These are phyloP conservation scores for Cyberlindnera saturnus DNA, from an alignment of 805 yeast genomes.

Conservation along the genomic window DNA sequence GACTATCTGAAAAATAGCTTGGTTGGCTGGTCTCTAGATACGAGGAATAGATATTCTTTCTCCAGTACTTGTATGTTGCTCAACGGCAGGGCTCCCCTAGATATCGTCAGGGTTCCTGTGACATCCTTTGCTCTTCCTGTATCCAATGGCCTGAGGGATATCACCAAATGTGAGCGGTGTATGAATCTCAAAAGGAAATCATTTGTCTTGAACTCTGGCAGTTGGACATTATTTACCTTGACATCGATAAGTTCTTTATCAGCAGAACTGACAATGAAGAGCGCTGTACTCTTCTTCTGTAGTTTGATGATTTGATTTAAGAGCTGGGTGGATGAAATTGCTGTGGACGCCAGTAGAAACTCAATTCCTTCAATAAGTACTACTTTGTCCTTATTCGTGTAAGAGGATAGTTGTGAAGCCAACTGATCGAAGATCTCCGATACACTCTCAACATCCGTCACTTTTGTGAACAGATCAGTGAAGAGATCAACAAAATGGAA, in stretches of 20 bases:
- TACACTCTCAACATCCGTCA: constrained; percentile 23
- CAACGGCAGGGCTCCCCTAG: constrained; percentile 39
- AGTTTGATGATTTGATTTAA: constrained; percentile 29
- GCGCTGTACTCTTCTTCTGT: constrained; percentile 26
- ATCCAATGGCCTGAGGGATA: constrained; percentile 59
- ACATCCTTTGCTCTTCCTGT: constrained; percentile 83
- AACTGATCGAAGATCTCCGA: constrained; percentile 11
- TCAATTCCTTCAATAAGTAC: constrained; percentile 45
- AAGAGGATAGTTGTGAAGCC: constrained; percentile 3
- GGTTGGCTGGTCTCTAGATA: constrained; percentile 45
- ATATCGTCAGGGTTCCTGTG: constrained; percentile 62
- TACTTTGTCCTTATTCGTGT: constrained; percentile 12
- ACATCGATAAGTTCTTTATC: constrained; percentile 34
- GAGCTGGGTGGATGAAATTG: constrained; percentile 30
- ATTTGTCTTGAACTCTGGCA: constrained; percentile 35
- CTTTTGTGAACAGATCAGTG: constrained; percentile 35
- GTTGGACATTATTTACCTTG: constrained; percentile 17
- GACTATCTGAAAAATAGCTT: constrained; percentile 34
- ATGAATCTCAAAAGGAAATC: constrained; percentile 42
- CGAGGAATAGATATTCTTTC: constrained; percentile 56
- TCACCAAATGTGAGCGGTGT: constrained; percentile 44
- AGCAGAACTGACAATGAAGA: constrained; percentile 35
- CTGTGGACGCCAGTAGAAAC: constrained; percentile 38
- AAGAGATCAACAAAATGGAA: constrained; percentile 42
- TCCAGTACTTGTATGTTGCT: constrained; percentile 34